Base-by-base conservation (phyloP, 306 rosid species). In the Betula pendula region DNA sequence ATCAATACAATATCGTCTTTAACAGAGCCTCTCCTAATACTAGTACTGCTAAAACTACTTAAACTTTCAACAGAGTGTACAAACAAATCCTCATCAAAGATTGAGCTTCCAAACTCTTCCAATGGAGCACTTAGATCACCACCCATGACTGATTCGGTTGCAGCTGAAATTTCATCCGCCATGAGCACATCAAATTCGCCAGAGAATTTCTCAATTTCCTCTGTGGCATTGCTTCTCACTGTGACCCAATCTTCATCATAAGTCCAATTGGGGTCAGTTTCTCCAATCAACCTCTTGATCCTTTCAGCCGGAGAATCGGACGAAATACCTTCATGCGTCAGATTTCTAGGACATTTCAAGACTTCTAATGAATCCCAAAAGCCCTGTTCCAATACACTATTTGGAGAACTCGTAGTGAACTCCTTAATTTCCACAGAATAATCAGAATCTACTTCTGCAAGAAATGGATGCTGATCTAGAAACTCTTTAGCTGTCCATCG, bases 401-500 rank as follows among this genome's bases (percentile, higher is more conserved):
- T 81, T 6, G 92, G 89, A 79, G 91, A 87, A 70, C 69, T 73
- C 80, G 14, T 33, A 8, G n/a, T 74, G 13, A n/a, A 48, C 55
- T 68, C 81, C 72, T 66, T 76, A 2, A 25, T 40, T 24, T 69
- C 70, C 5, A 55, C 20, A 17, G 76, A 73, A 16, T 77, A 58
- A 3, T 47, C 50, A 12, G 79, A 58, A 38, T 5, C 77, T 48
- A 53, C 45, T 52, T 42, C 81, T 25, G 77, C 77, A 15, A 88
- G 48, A 79, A 85, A 85, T 55, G 91, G 86, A 83, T 88, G 89
- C 55, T 83, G 42, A 38, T 38, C 49, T 6, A 81, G 86, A 59
- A 88, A 88, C 75, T 80, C 74, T 31, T 65, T 71, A 56, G 81
- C 91, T 10, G 85, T 70, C 83, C 83, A 81, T 75, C 91, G 69